These are phyloP conservation scores for Penicillium hordei DNA, from an alignment of 2,329 filamentous ascomycete genomes.

Conservation along the genomic window DNA sequence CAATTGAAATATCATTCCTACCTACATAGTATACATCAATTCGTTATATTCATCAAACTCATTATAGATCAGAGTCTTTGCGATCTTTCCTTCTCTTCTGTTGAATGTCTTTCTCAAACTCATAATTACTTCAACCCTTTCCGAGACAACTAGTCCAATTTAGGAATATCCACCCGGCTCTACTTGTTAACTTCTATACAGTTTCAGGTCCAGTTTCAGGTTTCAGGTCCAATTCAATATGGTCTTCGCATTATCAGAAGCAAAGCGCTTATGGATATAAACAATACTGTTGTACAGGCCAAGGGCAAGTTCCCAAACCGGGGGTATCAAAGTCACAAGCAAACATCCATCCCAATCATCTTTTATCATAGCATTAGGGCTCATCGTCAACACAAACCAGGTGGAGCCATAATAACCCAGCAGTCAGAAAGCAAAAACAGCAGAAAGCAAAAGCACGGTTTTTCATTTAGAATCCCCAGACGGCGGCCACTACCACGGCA, in stretches of 20 bases:
- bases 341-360: slow-evolving; percentile 9
- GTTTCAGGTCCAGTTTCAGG: neutral
- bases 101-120: too few relatives aligned
- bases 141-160: too few relatives aligned
- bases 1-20: too few relatives aligned
- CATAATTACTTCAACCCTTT: too few relatives aligned
- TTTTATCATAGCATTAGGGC: slow-evolving; percentile 1
- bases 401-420: neutral
- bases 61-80: too few relatives aligned
- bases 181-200: too few relatives aligned
- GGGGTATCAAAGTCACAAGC: slow-evolving; percentile 9
- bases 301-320: slow-evolving; percentile 1
- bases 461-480: slow-evolving; percentile 31
- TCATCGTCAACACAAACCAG: neutral
- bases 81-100: too few relatives aligned
- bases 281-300: slow-evolving; percentile 1
- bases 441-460: neutral
- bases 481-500: slow-evolving; percentile 36
- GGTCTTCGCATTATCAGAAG: neutral
- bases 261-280: neutral
- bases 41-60: too few relatives aligned
- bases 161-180: too few relatives aligned
- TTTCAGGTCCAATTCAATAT: neutral
- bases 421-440: neutral
- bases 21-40: too few relatives aligned